A percentile compares a stretch with the other conserved stretches of the same genome.
phyloP scores from a whole-genome alignment of 306 rosid genomes.

The Casuarina equisetifolia region DNA sequence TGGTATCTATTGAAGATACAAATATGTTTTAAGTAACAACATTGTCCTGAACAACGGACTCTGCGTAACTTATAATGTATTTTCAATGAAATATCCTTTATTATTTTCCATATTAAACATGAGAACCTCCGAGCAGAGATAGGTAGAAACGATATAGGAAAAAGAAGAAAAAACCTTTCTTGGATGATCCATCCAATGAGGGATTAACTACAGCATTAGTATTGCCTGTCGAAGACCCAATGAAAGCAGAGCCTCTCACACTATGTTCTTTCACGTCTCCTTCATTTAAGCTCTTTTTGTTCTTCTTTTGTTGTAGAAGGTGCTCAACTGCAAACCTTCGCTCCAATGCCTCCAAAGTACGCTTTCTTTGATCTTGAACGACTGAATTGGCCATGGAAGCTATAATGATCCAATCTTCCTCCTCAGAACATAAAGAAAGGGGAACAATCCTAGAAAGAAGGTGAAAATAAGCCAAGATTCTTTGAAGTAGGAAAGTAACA shows the following conservation, averaged over 20 bases:
- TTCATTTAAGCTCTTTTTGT: constrained; percentile 22
- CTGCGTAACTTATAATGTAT: background rate
- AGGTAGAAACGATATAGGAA: background rate
- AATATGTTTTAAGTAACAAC: background rate
- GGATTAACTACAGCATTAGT: constrained; percentile 24
- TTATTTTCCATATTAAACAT: background rate
- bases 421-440: background rate
- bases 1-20: background rate
- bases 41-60: background rate
- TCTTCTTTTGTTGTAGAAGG: constrained; percentile 49
- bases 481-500: background rate
- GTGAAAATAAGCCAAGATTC: constrained; percentile 1
- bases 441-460: constrained; percentile 2
- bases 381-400: constrained; percentile 46
- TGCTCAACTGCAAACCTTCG: constrained; percentile 72
- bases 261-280: constrained; percentile 22
- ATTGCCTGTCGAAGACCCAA: constrained; percentile 22
- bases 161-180: constrained; percentile 45
- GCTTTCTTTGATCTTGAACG: constrained; percentile 55
- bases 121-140: background rate
- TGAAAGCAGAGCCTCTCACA: constrained; percentile 23
- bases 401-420: constrained; percentile 2
- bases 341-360: constrained; percentile 77
- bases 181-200: constrained; percentile 17
- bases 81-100: background rate